Evolutionary conservation across 2,329 filamentous ascomycete species (phyloP).

Genomic region (Monilinia aucupariae): DNA sequence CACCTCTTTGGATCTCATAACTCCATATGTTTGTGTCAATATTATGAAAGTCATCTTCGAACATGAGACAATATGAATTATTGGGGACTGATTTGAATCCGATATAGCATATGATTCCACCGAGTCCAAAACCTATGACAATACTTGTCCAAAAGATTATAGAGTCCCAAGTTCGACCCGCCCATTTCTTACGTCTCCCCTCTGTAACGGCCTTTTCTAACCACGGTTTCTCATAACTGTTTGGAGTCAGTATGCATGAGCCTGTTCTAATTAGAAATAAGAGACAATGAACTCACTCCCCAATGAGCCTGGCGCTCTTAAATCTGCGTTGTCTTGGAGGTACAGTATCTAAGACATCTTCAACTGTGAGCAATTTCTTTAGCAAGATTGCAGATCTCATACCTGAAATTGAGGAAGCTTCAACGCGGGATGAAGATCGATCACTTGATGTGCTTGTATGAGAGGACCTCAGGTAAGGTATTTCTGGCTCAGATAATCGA

Average conservation of each 20-base stretch:
- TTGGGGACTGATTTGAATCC: conserved; percentile 14
- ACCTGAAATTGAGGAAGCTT: conserved; percentile 14
- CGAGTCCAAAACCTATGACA: conserved; percentile 16
- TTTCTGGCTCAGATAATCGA: not conserved
- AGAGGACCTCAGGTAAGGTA: not conserved
- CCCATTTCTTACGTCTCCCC: conserved; percentile 17
- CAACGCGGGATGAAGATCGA: conserved; percentile 2
- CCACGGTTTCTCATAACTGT: conserved; percentile 24
- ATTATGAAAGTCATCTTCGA: conserved; percentile 43
- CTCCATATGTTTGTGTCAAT: conserved; percentile 42
- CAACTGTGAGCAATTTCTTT: not conserved
- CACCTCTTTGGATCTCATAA: conserved; percentile 39
- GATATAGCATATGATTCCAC: conserved; percentile 18
- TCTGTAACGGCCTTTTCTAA: conserved; percentile 5
- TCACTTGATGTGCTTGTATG: conserved; percentile 3
- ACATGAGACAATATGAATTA: conserved; percentile 43
- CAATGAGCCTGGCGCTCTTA: conserved; percentile 21
- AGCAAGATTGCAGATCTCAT: not conserved
- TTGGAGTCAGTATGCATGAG: not conserved
- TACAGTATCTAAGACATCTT: conserved; percentile 4
- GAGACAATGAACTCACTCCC: conserved; percentile 14
- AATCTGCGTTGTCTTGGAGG: conserved; percentile 17
- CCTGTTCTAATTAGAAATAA: not conserved
- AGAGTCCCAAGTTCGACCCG: conserved; percentile 16
- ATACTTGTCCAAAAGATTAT: conserved; percentile 17